Conservation (phyloP, 345 rosid species). For the Ceriops decandra region DNA sequence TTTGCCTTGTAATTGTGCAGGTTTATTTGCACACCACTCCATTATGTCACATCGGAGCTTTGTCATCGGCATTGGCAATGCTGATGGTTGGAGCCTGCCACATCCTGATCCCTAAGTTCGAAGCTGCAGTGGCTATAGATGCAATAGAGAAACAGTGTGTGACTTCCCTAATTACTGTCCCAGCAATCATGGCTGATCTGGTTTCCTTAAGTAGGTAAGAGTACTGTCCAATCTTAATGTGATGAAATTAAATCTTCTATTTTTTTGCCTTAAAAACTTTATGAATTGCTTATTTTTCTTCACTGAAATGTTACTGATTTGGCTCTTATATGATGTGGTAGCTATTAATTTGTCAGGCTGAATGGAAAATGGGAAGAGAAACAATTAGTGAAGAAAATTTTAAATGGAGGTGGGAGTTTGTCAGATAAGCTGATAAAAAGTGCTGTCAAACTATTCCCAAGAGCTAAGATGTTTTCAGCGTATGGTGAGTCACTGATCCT, state of each 20-base stretch:
- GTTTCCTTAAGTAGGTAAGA: slow-evolving; percentile 45
- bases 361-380: slow-evolving; percentile 42
- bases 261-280: neutral
- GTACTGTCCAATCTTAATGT: neutral
- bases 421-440: slow-evolving; percentile 46
- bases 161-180: slow-evolving; percentile 79
- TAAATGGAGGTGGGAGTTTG: slow-evolving; percentile 86
- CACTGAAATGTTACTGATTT: neutral
- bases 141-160: slow-evolving; percentile 50
- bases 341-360: slow-evolving; percentile 30
- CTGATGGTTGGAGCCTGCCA: slow-evolving; percentile 84
- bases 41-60: slow-evolving; percentile 80
- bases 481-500: slow-evolving; percentile 47
- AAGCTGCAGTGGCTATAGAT: slow-evolving; percentile 49
- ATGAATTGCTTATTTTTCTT: too few species aligned
- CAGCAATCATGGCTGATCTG: slow-evolving; percentile 76
- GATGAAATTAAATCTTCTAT: neutral
- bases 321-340: neutral
- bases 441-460: slow-evolving; percentile 47
- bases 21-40: slow-evolving; percentile 85
- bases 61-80: slow-evolving; percentile 86
- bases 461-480: slow-evolving; percentile 67
- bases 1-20: slow-evolving; percentile 37
- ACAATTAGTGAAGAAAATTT: slow-evolving; percentile 50
- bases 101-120: slow-evolving; percentile 72